Percentiles rank a stretch among this genome's conserved stretches.
These are phyloP conservation scores for Grosmannia serpens DNA, from an alignment of 2,329 filamentous ascomycete genomes.

Conservation along the genomic window DNA sequence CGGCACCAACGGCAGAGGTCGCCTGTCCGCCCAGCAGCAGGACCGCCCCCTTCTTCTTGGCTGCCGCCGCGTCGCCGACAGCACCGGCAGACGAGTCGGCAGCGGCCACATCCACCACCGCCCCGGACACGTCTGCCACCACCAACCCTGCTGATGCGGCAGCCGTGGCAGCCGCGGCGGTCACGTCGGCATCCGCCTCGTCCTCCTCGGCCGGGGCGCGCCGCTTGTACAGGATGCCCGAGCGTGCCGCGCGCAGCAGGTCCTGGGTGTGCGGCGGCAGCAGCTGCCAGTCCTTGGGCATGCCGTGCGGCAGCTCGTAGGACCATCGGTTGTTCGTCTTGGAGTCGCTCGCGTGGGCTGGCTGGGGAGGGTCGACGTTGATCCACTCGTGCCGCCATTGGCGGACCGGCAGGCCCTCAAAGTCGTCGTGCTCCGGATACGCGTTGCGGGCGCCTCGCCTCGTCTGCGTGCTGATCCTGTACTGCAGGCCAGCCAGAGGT, in stretches of 20 bases:
- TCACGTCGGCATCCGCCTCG: constrained; percentile 36
- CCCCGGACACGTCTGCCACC: neutral
- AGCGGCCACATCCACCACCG: neutral
- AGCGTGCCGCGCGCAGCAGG: constrained; percentile 68
- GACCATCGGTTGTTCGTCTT: constrained; percentile 59
- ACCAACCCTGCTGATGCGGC: neutral
- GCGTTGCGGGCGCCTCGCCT: constrained; percentile 44
- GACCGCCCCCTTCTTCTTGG: neutral
- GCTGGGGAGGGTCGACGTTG: constrained; percentile 53
- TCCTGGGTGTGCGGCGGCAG: constrained; percentile 72
- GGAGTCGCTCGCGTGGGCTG: constrained; percentile 42
- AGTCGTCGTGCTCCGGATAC: constrained; percentile 50
- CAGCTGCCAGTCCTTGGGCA: constrained; percentile 77
- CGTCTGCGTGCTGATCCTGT: constrained; percentile 27
- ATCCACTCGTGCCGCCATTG: constrained; percentile 74
- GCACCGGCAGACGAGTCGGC: neutral
- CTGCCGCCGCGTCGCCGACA: neutral
- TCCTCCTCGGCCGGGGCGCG: constrained; percentile 51
- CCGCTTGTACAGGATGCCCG: constrained; percentile 64
- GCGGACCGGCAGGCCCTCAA: constrained; percentile 69
- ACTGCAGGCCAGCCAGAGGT: constrained; percentile 2
- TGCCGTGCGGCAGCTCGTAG: constrained; percentile 61
- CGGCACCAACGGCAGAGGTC: neutral
- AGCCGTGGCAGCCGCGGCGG: neutral
- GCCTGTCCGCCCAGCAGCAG: neutral